Evolutionary conservation across 305 asterid species (phyloP).

Genomic region (Fraxinus platypoda): DNA sequence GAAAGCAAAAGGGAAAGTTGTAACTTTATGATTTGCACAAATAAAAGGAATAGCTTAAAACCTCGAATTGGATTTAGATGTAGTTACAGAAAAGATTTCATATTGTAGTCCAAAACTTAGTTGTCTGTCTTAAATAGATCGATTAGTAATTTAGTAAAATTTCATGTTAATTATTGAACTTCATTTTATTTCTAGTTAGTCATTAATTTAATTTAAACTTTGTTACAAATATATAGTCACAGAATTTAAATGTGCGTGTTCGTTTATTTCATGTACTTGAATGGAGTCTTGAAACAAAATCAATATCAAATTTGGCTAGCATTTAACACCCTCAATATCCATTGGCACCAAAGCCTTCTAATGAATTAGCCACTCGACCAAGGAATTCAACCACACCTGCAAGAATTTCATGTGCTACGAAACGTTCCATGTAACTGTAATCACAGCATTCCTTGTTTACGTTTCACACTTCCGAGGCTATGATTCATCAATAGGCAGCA

Average conservation of each 20-base stretch:
- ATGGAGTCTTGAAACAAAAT: background rate
- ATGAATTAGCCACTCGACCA: constrained; percentile 27
- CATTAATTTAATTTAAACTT: background rate
- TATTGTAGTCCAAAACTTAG: background rate
- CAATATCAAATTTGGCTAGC: background rate
- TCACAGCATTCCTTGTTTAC: constrained; percentile 11
- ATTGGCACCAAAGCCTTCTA: no score
- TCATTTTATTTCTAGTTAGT: background rate
- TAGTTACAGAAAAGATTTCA: background rate
- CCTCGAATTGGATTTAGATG: background rate
- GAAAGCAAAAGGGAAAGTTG: background rate
- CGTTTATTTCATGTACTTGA: background rate
- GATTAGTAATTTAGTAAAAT: background rate
- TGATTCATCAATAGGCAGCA: background rate
- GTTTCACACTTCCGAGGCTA: background rate
- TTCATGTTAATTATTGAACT: background rate
- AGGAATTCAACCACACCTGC: constrained; percentile 10
- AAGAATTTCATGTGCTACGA: constrained; percentile 20
- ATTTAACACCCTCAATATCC: constrained; percentile 1
- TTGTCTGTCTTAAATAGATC: background rate
- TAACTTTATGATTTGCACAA: background rate
- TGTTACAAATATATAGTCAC: background rate
- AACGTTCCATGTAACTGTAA: constrained; percentile 8
- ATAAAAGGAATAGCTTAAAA: background rate
- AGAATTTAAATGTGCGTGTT: background rate